Base-by-base conservation (phyloP, 257 asterid genomes). In the Nicotiana paniculata region DNA sequence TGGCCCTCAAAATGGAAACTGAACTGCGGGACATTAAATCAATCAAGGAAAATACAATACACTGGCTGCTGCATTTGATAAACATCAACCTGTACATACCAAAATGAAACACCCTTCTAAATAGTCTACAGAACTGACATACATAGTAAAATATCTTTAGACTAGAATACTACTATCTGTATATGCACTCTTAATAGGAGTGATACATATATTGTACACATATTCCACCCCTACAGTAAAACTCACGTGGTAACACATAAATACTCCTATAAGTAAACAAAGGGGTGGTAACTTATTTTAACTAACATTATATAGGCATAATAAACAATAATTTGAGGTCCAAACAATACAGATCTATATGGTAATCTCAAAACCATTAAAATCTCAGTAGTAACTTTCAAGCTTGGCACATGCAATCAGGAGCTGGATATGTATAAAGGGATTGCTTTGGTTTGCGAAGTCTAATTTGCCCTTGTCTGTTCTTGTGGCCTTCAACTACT, bases 371-470 rank as follows among this genome's bases (percentile, higher is more conserved):
- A 16, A 35, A 74, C 55, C 37, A 28, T 5, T 43, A 28, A 26
- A 21, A 35, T 1, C 3, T 37, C 43, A 37, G 12, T 43, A 8
- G 51, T 43, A 43, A 9, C 51, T 43, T 68, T 91, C 86, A 89
- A 51, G 93, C 88, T 59, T 74, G 87, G 88, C 97, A 96, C 99
- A 93, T 96, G 88, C 99, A 96, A 86, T 96, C 97, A 1, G 98
- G 97, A 43, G 97, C 97, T 43, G 99, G 99, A 46, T 96, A 96
- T 1, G 99, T 94, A 12, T 90, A 96, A 26, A 96, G 88, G 26
- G 98, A 94, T 83, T 96, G 98, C 59, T 84, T 77, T 13, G 95
- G 88, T 83, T 89, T 96, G 33, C 98, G 95, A 72, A 88, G 82
- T 82, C 95, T 84, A 88, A 94, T 85, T 83, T 89, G 93, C 77